Percentiles rank a stretch among this genome's conserved stretches.
phyloP scores from a whole-genome alignment of 2,329 filamentous ascomycete species.

The Sphaerulina musiva region DNA sequence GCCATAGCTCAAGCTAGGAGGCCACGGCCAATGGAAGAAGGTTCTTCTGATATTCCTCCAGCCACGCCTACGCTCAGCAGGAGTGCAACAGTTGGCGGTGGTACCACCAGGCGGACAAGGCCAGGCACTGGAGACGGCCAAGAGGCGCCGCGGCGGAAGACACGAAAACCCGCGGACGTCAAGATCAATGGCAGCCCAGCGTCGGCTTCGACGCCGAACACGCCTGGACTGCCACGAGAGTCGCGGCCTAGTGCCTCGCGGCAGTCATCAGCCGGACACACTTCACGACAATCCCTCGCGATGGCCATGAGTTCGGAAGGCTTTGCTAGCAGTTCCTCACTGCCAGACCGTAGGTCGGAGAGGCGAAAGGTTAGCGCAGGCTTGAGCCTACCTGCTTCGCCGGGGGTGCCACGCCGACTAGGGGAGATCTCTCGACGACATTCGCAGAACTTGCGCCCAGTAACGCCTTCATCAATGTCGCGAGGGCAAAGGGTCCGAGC shows the following conservation, averaged over 20 bases:
- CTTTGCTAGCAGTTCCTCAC: slow-evolving; percentile 30
- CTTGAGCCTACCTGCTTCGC: slow-evolving; percentile 32
- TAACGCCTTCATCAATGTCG: slow-evolving; percentile 58
- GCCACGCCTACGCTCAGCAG: slow-evolving; percentile 54
- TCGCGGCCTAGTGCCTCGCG: background rate
- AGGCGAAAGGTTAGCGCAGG: slow-evolving; percentile 21
- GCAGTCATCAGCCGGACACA: slow-evolving; percentile 6
- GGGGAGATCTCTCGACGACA: slow-evolving; percentile 45
- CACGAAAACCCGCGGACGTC: slow-evolving; percentile 32
- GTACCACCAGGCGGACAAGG: slow-evolving; percentile 40
- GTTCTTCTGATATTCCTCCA: slow-evolving; percentile 53
- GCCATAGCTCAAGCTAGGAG: slow-evolving; percentile 76
- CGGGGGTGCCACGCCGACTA: slow-evolving; percentile 35
- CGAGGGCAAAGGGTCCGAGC: slow-evolving; percentile 62
- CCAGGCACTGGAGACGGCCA: slow-evolving; percentile 25
- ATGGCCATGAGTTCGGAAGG: slow-evolving; percentile 28
- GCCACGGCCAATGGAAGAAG: slow-evolving; percentile 57
- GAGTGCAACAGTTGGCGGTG: slow-evolving; percentile 60
- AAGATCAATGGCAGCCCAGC: slow-evolving; percentile 19
- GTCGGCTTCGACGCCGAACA: slow-evolving; percentile 17
- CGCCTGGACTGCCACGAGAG: slow-evolving; percentile 11
- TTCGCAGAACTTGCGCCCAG: slow-evolving; percentile 50
- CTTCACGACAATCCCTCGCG: slow-evolving; percentile 31
- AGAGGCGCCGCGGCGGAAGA: slow-evolving; percentile 28
- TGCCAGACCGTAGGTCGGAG: slow-evolving; percentile 27